phyloP scores from a whole-genome alignment of 306 rosid genomes.

The Cicer cuneatum region DNA sequence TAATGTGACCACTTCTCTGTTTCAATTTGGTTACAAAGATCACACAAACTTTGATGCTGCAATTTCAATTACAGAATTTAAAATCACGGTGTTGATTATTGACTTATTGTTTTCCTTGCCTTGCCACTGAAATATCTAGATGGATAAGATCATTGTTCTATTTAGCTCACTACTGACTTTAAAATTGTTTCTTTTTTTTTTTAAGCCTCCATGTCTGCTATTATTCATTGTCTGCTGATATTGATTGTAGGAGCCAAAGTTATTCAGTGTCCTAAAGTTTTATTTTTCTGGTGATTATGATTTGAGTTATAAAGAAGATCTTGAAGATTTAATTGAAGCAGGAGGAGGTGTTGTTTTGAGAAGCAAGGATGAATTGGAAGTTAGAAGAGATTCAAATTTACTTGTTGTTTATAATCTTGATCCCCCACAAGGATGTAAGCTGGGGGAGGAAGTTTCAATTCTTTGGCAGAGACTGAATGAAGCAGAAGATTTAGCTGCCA shows the following conservation, averaged over 20 bases:
- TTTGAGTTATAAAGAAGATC: constrained; percentile 62
- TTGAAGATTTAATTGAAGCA: constrained; percentile 64
- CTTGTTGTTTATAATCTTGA: constrained; percentile 82
- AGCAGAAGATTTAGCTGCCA: constrained; percentile 73
- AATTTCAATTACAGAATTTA: constrained; percentile 6
- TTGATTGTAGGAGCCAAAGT: constrained; percentile 67
- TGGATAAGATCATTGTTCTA: constrained; percentile 29
- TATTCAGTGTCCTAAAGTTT: constrained; percentile 67
- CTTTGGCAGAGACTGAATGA: constrained; percentile 82
- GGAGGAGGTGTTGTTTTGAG: constrained; percentile 71
- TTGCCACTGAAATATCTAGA: constrained; percentile 27
- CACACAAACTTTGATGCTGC: background rate
- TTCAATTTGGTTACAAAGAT: background rate
- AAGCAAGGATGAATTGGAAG: constrained; percentile 59
- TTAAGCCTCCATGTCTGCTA: background rate
- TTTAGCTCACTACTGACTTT: constrained; percentile 9
- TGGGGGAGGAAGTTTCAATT: constrained; percentile 85
- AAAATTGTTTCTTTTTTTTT: background rate
- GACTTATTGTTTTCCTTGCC: constrained; percentile 4
- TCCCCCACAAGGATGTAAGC: constrained; percentile 73
- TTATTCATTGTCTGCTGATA: constrained; percentile 28
- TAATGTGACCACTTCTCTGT: background rate
- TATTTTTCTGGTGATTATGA: constrained; percentile 78
- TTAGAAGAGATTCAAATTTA: constrained; percentile 43
- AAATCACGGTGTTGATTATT: background rate